These are phyloP conservation scores for Pedinophyceae sp. DNA, from an alignment of 139 green algal genomes.

Conservation along the genomic window DNA sequence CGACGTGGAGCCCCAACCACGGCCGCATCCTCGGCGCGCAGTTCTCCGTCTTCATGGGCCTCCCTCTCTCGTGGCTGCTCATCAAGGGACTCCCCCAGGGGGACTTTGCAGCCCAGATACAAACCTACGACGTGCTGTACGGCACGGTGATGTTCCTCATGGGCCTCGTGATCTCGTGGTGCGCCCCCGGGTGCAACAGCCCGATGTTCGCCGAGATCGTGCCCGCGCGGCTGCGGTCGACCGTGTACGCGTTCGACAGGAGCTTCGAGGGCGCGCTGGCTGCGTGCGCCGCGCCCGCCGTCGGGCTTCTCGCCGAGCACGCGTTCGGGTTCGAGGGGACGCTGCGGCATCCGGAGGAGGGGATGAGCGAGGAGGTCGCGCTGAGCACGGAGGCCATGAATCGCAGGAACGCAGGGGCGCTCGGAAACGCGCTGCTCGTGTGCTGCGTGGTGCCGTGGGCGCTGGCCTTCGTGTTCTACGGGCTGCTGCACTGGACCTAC, in stretches of 20 bases:
- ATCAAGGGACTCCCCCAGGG: conserved; percentile 34
- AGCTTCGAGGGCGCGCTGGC: conserved; percentile 39
- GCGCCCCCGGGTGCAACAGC: conserved; percentile 33
- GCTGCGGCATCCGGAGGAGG: too few relatives aligned
- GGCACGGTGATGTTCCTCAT: conserved; percentile 32
- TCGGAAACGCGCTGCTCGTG: conserved; percentile 35
- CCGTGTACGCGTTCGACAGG: conserved; percentile 72
- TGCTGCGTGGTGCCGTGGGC: conserved; percentile 42
- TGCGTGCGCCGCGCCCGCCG: conserved; percentile 33
- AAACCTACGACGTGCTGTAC: conserved; percentile 19
- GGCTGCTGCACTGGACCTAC: conserved; percentile 21
- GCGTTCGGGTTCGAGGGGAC: conserved; percentile 38
- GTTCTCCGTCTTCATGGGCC: conserved; percentile 31
- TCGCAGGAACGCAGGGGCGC: conserved; percentile 21
- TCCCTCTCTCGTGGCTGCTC: conserved; percentile 42
- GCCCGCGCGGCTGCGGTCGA: conserved; percentile 38
- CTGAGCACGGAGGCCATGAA: not conserved
- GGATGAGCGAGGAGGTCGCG: not conserved
- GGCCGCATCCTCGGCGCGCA: conserved; percentile 43
- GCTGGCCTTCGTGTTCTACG: conserved; percentile 42
- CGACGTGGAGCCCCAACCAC: conserved; percentile 17
- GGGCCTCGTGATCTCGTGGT: conserved; percentile 51
- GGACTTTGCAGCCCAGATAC: conserved; percentile 1
- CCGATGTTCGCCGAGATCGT: conserved; percentile 77
- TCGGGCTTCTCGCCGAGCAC: conserved; percentile 43